Percentiles rank a stretch among this genome's conserved stretches.
These are phyloP conservation scores for Boehmeria nivea DNA, from an alignment of 306 rosid genomes.

Conservation along the genomic window DNA sequence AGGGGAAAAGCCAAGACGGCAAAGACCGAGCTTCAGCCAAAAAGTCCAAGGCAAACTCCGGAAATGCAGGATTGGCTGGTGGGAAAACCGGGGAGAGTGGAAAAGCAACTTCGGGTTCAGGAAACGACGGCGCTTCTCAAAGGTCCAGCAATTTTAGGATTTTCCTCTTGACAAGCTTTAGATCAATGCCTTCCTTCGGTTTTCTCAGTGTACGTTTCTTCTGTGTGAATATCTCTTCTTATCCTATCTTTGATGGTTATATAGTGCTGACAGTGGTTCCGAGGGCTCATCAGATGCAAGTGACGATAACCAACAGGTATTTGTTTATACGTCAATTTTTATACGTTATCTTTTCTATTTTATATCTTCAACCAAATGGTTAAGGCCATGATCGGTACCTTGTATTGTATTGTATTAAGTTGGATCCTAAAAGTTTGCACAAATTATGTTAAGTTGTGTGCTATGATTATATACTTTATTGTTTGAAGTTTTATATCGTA, in stretches of 20 bases:
- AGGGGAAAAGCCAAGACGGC: slow-evolving; percentile 64
- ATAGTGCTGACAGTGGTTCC: slow-evolving; percentile 78
- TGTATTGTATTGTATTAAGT: not conserved
- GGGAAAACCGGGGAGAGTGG: slow-evolving; percentile 73
- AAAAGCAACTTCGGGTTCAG: slow-evolving; percentile 84
- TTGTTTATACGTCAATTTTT: slow-evolving; percentile 1
- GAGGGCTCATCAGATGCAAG: slow-evolving; percentile 88
- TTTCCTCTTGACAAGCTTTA: slow-evolving; percentile 13
- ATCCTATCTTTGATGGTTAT: not conserved
- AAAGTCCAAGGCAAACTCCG: slow-evolving; percentile 57
- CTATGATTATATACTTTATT: too few species aligned
- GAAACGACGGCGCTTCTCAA: slow-evolving; percentile 84
- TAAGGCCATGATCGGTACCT: too few species aligned
- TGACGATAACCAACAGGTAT: slow-evolving; percentile 86
- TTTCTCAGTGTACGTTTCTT: not conserved
- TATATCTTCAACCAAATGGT: too few species aligned
- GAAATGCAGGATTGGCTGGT: slow-evolving; percentile 33
- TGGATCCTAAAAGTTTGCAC: too few species aligned
- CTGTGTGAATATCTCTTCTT: not conserved
- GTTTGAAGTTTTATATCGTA: too few species aligned
- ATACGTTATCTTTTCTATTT: too few species aligned
- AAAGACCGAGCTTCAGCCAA: slow-evolving; percentile 64
- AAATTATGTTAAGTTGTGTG: too few species aligned
- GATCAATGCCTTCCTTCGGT: slow-evolving; percentile 12
- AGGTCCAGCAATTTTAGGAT: slow-evolving; percentile 45